Base-by-base conservation (phyloP, 495 filamentous ascomycete species). In the Xylaria acuta region DNA sequence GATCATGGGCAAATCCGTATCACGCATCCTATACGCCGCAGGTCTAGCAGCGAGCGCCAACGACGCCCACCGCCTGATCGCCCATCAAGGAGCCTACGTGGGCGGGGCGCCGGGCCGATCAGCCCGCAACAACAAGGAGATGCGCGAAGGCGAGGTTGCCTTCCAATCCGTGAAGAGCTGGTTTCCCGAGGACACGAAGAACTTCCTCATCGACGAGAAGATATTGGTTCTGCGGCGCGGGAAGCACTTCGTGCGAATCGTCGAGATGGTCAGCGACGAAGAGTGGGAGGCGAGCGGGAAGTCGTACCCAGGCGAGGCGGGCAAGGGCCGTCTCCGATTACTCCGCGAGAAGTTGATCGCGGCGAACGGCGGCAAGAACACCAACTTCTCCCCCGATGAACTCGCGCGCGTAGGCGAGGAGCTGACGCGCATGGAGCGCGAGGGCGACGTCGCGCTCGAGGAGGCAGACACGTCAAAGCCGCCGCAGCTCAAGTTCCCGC, bases 201-300 rank as follows among this genome's bases (percentile, higher is more conserved):
- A 89, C 36, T 93, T 88, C 74, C 77, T 96, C 27, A 84, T 93
- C 22, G 88, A 90, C 49, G 90, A 81, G 43, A 82, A 88, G 49
- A 72, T 91, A 6, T 77, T 97, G 54, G 87, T 97, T 70, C 80
- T 97, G 27, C 88, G 93, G 74, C 80, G 88, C 40, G 94, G 93
- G 41, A 97, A 97, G 80, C 92, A 92, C 86, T 94, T 94, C 77
- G 81, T 96, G 43, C 89, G 90, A 64, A 81, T 94, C 58, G 85
- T 97, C 60, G 82, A 90, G 73, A 86, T 97, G 71, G 83, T 97
- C 20, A 85, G 85, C 71, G 92, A 97, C 76, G 86, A 91, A 70
- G 90, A 93, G 63, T 97, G 86, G 79, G 74, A 72, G 27, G 62
- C 63, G 0, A 83, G 78, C 51, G 85, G 84, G 40, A 36, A 79